A percentile compares a stretch with the other conserved stretches of the same genome.
Conservation (phyloP, 768 basidiomycete genomes). For the Candolleomyces efflorescens region DNA sequence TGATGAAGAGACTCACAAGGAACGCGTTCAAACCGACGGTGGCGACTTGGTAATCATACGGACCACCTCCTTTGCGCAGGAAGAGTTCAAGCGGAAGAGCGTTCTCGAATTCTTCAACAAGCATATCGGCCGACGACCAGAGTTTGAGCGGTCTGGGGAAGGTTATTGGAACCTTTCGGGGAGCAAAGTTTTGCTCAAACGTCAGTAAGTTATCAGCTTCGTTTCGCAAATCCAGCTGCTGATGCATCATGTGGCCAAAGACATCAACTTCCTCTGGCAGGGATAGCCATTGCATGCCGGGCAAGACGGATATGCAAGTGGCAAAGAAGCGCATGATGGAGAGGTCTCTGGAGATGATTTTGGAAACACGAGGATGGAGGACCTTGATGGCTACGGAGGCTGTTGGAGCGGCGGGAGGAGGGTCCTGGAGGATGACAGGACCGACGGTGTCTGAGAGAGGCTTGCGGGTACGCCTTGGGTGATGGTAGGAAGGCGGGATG, state of each 20-base stretch:
- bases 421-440: slow-evolving; percentile 57
- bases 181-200: slow-evolving; percentile 85
- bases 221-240: slow-evolving; percentile 85
- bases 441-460: slow-evolving; percentile 41
- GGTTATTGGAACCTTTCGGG: slow-evolving; percentile 74
- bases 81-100: slow-evolving; percentile 88
- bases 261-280: slow-evolving; percentile 92
- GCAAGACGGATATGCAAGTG: slow-evolving; percentile 66
- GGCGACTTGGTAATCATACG: slow-evolving; percentile 85
- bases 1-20: slow-evolving; percentile 50
- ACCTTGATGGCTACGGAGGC: slow-evolving; percentile 94
- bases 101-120: slow-evolving; percentile 93
- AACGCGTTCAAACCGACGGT: slow-evolving; percentile 95
- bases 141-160: slow-evolving; percentile 85
- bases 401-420: slow-evolving; percentile 71
- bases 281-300: slow-evolving; percentile 96
- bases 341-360: slow-evolving; percentile 85
- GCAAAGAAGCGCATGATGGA: slow-evolving; percentile 96
- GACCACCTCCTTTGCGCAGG: slow-evolving; percentile 85
- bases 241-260: slow-evolving; percentile 95
- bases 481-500: slow-evolving; percentile 80
- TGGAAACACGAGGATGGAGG: slow-evolving; percentile 81
- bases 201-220: slow-evolving; percentile 84
- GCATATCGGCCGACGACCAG: slow-evolving; percentile 76
- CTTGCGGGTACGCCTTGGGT: slow-evolving; percentile 60